Conservation (phyloP, 2,329 filamentous ascomycete genomes). For the Xylaria digitata region DNA sequence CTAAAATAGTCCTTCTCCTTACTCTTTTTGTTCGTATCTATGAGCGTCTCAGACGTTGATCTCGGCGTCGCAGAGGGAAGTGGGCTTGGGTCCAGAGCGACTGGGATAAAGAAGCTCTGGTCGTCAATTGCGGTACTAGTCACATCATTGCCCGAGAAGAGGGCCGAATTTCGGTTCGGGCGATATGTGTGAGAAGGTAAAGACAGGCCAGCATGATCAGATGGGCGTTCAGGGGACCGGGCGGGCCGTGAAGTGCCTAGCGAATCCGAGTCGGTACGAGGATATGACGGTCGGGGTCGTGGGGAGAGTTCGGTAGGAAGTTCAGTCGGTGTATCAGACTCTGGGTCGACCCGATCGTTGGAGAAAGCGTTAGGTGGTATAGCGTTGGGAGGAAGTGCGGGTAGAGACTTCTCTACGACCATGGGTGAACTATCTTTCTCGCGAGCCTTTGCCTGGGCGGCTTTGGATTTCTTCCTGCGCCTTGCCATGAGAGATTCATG, state of each 20-base stretch:
- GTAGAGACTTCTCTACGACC: slow-evolving; percentile 90
- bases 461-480: slow-evolving; percentile 85
- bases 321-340: slow-evolving; percentile 76
- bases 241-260: slow-evolving; percentile 64
- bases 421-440: slow-evolving; percentile 73
- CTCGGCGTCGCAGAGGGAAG: slow-evolving; percentile 66
- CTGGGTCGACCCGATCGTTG: slow-evolving; percentile 67
- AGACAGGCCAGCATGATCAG: slow-evolving; percentile 62
- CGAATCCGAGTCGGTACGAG: slow-evolving; percentile 65
- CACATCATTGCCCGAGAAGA: slow-evolving; percentile 64
- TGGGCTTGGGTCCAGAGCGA: slow-evolving; percentile 78
- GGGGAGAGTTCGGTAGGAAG: slow-evolving; percentile 63
- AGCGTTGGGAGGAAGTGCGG: slow-evolving; percentile 85
- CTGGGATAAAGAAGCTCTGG: slow-evolving; percentile 80
- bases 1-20: slow-evolving; percentile 72
- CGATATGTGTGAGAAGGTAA: slow-evolving; percentile 82
- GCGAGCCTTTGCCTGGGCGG: slow-evolving; percentile 69
- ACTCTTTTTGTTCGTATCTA: slow-evolving; percentile 57
- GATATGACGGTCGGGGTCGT: slow-evolving; percentile 64
- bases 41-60: slow-evolving; percentile 61
- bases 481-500: slow-evolving; percentile 97
- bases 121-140: slow-evolving; percentile 60
- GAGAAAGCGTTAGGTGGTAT: slow-evolving; percentile 72
- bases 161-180: slow-evolving; percentile 78
- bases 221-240: slow-evolving; percentile 65